These are phyloP conservation scores for Metschnikowia arizonensis DNA, from an alignment of 805 yeast species.

Conservation along the genomic window DNA sequence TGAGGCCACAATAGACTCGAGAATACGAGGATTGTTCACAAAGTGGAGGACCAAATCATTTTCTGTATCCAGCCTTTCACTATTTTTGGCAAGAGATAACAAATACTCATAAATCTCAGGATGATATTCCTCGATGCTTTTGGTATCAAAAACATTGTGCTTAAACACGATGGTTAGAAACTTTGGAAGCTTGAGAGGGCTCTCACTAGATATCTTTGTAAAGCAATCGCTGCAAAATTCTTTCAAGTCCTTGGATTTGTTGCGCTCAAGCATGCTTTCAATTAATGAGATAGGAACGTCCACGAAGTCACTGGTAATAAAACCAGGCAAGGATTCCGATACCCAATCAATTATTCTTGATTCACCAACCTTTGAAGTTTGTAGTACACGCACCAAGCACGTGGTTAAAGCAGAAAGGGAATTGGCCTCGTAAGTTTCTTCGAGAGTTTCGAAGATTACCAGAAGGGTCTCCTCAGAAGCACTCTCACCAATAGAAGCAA, in stretches of 20 bases:
- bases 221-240: constrained; percentile 30
- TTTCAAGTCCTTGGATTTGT: constrained; percentile 1
- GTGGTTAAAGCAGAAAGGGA: background rate
- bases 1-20: constrained; percentile 18
- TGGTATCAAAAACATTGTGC: background rate
- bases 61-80: constrained; percentile 20
- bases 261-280: constrained; percentile 8
- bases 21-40: constrained; percentile 16
- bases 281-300: constrained; percentile 21
- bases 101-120: constrained; percentile 30
- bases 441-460: constrained; percentile 7
- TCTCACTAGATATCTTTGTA: constrained; percentile 24
- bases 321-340: constrained; percentile 18
- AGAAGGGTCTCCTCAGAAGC: constrained; percentile 4
- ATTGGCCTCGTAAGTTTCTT: constrained; percentile 8
- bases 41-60: constrained; percentile 20
- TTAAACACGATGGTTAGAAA: constrained; percentile 7
- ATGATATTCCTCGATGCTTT: constrained; percentile 7
- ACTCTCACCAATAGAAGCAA: background rate
- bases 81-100: constrained; percentile 25
- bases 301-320: constrained; percentile 25
- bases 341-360: constrained; percentile 12
- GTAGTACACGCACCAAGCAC: background rate
- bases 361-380: background rate
- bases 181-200: constrained; percentile 8